Conservation (phyloP, 2,329 filamentous ascomycete species). For the Aspergillus ustus region DNA sequence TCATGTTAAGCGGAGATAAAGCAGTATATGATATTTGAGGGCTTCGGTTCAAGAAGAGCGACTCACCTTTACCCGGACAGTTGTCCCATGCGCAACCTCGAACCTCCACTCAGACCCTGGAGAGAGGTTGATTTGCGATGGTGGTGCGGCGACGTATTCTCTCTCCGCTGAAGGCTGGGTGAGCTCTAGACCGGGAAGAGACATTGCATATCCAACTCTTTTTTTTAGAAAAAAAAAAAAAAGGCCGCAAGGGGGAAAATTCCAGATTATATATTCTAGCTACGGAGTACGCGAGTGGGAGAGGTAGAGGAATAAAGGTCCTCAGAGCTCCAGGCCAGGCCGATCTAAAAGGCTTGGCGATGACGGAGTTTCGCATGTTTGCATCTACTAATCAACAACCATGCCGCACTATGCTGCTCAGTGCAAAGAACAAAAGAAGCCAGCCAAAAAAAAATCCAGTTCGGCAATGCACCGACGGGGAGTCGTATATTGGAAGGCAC, state of each 20-base stretch:
- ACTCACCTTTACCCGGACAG: slow-evolving; percentile 58
- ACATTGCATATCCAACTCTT: slow-evolving; percentile 57
- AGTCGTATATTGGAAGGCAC: neutral
- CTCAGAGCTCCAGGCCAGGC: neutral
- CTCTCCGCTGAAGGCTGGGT: slow-evolving; percentile 62
- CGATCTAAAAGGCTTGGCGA: slow-evolving; percentile 15
- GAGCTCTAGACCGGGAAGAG: slow-evolving; percentile 74
- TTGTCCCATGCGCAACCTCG: slow-evolving; percentile 64
- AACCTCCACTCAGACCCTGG: slow-evolving; percentile 79
- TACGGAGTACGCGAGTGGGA: neutral
- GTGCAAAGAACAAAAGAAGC: neutral
- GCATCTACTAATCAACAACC: slow-evolving; percentile 12
- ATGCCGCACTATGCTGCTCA: neutral
- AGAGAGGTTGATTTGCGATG: slow-evolving; percentile 58
- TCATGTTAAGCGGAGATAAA: neutral
- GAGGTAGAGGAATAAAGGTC: neutral
- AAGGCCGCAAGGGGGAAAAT: neutral
- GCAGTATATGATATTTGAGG: neutral
- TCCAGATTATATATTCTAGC: neutral
- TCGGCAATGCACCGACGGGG: neutral
- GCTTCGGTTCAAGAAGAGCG: neutral
- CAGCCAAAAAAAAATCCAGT: neutral
- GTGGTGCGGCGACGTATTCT: slow-evolving; percentile 41
- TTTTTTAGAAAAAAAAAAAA: neutral
- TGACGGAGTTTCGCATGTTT: slow-evolving; percentile 31